Conservation (phyloP, 495 filamentous ascomycete genomes). For the Parmelia sp. region DNA sequence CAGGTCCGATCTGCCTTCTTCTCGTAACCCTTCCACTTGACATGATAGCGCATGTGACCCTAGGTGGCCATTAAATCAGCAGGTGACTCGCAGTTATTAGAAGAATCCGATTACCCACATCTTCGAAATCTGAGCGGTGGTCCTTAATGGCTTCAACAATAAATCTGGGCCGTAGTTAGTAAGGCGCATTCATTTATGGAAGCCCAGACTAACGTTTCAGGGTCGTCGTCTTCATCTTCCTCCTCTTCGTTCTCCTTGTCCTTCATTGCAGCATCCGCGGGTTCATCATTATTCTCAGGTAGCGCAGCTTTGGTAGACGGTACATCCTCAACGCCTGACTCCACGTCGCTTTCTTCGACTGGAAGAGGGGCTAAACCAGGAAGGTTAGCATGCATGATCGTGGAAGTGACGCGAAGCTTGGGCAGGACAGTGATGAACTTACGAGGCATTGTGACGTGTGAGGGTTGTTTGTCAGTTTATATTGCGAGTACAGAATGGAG, state of each 20-base stretch:
- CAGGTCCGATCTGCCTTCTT: constrained; percentile 47
- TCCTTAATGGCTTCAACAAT: constrained; percentile 52
- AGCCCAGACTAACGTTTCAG: constrained; percentile 30
- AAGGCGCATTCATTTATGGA: background rate
- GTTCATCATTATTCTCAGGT: constrained; percentile 32
- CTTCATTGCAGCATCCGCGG: constrained; percentile 17
- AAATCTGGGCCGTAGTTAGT: constrained; percentile 38
- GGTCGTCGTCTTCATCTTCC: constrained; percentile 30
- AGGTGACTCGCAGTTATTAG: constrained; percentile 29
- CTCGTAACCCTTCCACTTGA: constrained; percentile 62
- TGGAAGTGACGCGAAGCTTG: constrained; percentile 9
- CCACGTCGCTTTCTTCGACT: constrained; percentile 39
- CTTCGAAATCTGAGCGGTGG: constrained; percentile 35
- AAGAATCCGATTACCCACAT: constrained; percentile 32
- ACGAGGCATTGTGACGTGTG: constrained; percentile 23
- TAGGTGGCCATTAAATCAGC: constrained; percentile 23
- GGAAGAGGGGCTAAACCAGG: constrained; percentile 35
- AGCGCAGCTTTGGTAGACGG: constrained; percentile 23
- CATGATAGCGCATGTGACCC: constrained; percentile 42
- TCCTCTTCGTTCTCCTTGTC: constrained; percentile 21
- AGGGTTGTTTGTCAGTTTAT: background rate
- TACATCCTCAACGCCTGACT: constrained; percentile 40
- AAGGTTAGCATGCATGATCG: background rate
- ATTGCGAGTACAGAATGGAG: background rate
- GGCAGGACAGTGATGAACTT: constrained; percentile 12